Base-by-base conservation (phyloP, 768 basidiomycete species). In the Saitozyma podzolica region DNA sequence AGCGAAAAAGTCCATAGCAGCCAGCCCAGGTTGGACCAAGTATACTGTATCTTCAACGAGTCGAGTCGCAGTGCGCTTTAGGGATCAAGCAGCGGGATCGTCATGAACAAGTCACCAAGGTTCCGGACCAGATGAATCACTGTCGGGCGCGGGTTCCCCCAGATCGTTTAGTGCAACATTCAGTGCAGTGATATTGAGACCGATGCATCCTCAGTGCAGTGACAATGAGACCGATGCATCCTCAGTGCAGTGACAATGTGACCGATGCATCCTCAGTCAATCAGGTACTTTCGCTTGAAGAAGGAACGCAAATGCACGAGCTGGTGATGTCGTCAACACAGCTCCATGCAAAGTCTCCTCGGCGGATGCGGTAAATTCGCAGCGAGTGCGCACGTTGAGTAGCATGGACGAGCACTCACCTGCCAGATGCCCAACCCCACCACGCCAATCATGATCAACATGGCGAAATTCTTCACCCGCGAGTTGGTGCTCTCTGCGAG, bases 401-500 rank as follows among this genome's bases (percentile, higher is more conserved):
- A 13, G 40, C 42, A 17, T 8, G 29, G 20, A 19, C 29, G 37
- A 39, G 60, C 40, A 66, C 78, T 60, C 45, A 79, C 78, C 82
- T 97, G 93, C 96, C 95, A 99, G 50, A 84, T 85, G 8, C 96
- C 94, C 43, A 97, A 83, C 37, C 83, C 86, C 40, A 92, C 78
- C 50, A 97, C 85, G 8, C 89, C 86, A 52, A 88, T 19, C 63
- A 96, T 84, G 11, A 92, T 89, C 78, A 98, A 87, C 84, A 91
- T 88, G 0, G 91, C 90, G 81, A 99, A 98, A 71, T 86, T 90
- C 80, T 92, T 89, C 40, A 98, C 94, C 57, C 96, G 89, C 42
- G 82, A 65, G 78, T 94, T 92, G 47, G 95, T 99, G 39, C 94
- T 97, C 59, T 88, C 95, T 98, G 72, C 40, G 55, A 39, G 52